Base-by-base conservation (phyloP, 1,284 basidiomycete genomes). In the Ustilago sp. region DNA sequence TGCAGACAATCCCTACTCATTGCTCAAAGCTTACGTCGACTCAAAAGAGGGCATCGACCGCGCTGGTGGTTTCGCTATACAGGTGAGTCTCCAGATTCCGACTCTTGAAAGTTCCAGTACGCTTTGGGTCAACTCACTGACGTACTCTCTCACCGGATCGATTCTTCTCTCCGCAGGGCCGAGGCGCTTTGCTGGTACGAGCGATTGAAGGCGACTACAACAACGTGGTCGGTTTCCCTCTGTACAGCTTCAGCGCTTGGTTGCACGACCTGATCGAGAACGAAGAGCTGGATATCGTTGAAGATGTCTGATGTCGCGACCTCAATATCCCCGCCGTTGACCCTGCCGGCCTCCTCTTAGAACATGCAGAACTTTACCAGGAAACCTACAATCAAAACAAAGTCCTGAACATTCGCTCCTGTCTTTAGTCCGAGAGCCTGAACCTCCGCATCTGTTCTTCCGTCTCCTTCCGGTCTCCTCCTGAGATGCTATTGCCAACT, bases 11-110 rank as follows among this genome's bases (percentile, higher is more conserved):
- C 82, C 83, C 64, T 80, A 83, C 31, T 83, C 83, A 31, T 54
- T 94, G 8, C 88, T 98, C 13, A 85, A 93, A 77, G 93, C 94
- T 0, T 98, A 98, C 82, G 94, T 92, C 36, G 92, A 94, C 38
- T 92, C 90, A 59, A 93, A 92, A 1, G 96, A 99, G 87, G 96
- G 96, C 0, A 85, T 92, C 53, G 94, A 97, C 83, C 90, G 94
- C 23, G 95, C 95, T 0, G 96, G 95, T 4, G 96, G 96, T 0
- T 98, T 98, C 85, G 94, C 94, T 3, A 91, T 96, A 53, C 96
- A 98, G 89, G 94, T 93, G 77, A 63, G 87, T 31, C 3, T 15
- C 32, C 8, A 15, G 17, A 15, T 15, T 4, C 32, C 55, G 4
- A 28, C 1, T 53, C 51, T 36, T n/a, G 19, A 8, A n/a, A 53